Base-by-base conservation (phyloP, 148 eudicot species). In the Polygonum aviculare region DNA sequence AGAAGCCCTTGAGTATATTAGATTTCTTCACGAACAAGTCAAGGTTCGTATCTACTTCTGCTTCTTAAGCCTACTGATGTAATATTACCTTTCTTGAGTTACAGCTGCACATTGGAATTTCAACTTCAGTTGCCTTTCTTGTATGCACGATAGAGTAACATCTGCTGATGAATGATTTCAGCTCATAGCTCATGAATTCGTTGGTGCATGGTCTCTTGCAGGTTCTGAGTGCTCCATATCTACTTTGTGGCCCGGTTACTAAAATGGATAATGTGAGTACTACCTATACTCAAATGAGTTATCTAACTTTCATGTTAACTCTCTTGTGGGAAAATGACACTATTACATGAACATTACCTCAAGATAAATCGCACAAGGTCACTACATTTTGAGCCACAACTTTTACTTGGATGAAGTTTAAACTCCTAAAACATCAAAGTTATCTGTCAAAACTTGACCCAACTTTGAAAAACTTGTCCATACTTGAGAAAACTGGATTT, bases 221-320 rank as follows among this genome's bases (percentile, higher is more conserved):
- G 98, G 94, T 91, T 60, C 74, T 93, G 81, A 90, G 98, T 78
- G 93, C 97, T 80, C 98, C 98, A 22, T 93, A 93, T 78, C 88
- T 93, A 47, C 79, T 77, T 71, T 82, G 81, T 78, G 77, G 80
- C 14, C 81, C 93, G 9, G 63, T 55, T 22, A 65, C 85, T 40
- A 74, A 80, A 19, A 75, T 74, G 18, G 75, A 75, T n/a, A 54
- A n/a, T 62, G 90, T 89, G 92, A 96, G 88, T 70, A 85, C 82
- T 47, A 12, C 7, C 59, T 73, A 21, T 31, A 73, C 39, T 38
- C 74, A 16, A 40, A 70, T 7, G 63, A 57, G 12, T 5, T 21
- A 7, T 8, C 18, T 54, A 54, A 9, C 60, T 54, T 54, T n/a
- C 60, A 18, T 54, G 60, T 18, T n/a, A 54, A 21, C 16, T 54